Conservation (phyloP, 1,284 basidiomycete species). For the Golubevia pallescens region DNA sequence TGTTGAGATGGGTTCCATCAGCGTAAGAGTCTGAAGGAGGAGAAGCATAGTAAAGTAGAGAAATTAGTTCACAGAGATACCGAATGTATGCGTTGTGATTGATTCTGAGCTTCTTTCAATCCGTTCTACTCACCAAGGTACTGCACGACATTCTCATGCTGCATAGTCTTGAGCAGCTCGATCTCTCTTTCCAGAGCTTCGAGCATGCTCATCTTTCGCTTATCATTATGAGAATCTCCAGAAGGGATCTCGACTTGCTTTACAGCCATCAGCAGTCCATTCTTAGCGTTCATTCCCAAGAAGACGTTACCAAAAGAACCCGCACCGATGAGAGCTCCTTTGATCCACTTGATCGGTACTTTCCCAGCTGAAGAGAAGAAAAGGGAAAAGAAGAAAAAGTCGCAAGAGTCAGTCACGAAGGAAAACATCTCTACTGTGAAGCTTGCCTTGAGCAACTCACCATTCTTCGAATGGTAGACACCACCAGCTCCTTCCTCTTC, state of each 20-base stretch:
- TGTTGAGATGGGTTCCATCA: constrained; percentile 76
- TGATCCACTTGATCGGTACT: constrained; percentile 91
- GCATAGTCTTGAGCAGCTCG: constrained; percentile 88
- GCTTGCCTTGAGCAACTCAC: constrained; percentile 55
- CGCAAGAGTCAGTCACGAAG: constrained; percentile 6
- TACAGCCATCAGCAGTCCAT: constrained; percentile 95
- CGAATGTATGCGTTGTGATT: neutral
- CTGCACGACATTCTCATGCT: constrained; percentile 86
- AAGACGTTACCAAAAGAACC: constrained; percentile 70
- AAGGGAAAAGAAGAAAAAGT: constrained; percentile 7
- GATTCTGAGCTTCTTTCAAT: neutral
- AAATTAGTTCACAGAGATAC: no score
- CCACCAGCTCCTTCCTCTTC: constrained; percentile 29
- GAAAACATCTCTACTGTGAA: constrained; percentile 60
- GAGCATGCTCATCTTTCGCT: constrained; percentile 92
- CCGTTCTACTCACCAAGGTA: constrained; percentile 79
- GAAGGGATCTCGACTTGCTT: constrained; percentile 96
- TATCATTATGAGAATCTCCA: constrained; percentile 84
- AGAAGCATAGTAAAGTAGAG: neutral
- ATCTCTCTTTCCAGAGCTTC: constrained; percentile 94
- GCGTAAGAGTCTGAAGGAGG: constrained; percentile 38
- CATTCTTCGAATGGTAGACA: constrained; percentile 13
- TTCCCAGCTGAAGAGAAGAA: constrained; percentile 20
- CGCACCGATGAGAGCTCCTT: constrained; percentile 94
- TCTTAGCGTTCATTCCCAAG: constrained; percentile 94